Evolutionary conservation across 73 alveolate genomes (phyloP).

Genomic region (Tetrahymena borealis): DNA sequence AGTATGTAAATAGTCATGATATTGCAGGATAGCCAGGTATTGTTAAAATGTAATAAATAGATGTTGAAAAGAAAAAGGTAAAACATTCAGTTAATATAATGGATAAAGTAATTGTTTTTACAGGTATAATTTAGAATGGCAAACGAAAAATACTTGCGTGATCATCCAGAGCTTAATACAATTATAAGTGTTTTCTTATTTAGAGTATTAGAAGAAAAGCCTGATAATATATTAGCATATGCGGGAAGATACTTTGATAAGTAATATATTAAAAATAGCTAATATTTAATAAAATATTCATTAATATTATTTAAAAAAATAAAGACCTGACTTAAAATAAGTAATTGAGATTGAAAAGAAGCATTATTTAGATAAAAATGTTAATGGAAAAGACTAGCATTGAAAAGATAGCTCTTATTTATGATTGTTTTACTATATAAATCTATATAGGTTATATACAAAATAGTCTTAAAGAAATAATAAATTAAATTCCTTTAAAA

Average conservation of each 20-base stretch:
- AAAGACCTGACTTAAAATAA: slow-evolving; percentile 22
- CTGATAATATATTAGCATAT: slow-evolving; percentile 32
- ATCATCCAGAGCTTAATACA: slow-evolving; percentile 37
- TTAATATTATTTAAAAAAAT: too few relatives aligned
- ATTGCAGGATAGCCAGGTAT: slow-evolving; percentile 44
- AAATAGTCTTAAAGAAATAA: too few relatives aligned
- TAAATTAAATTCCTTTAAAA: too few relatives aligned
- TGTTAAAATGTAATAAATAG: slow-evolving; percentile 20
- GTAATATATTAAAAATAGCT: too few relatives aligned
- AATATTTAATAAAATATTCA: too few relatives aligned
- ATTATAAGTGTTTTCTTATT: slow-evolving; percentile 23
- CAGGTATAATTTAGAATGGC: slow-evolving; percentile 37
- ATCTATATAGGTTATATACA: too few relatives aligned
- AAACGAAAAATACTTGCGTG: slow-evolving; percentile 27
- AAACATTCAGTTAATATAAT: background rate
- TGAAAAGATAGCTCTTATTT: background rate
- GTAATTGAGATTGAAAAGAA: slow-evolving; percentile 18
- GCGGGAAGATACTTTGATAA: slow-evolving; percentile 42
- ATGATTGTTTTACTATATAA: too few relatives aligned
- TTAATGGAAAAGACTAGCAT: background rate
- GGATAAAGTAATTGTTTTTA: background rate
- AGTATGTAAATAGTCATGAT: slow-evolving; percentile 35
- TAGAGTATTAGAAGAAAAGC: slow-evolving; percentile 44
- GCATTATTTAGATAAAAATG: slow-evolving; percentile 20
- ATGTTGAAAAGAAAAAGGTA: slow-evolving; percentile 36